phyloP scores from a whole-genome alignment of 768 basidiomycete species.

The Hericium erinaceus region DNA sequence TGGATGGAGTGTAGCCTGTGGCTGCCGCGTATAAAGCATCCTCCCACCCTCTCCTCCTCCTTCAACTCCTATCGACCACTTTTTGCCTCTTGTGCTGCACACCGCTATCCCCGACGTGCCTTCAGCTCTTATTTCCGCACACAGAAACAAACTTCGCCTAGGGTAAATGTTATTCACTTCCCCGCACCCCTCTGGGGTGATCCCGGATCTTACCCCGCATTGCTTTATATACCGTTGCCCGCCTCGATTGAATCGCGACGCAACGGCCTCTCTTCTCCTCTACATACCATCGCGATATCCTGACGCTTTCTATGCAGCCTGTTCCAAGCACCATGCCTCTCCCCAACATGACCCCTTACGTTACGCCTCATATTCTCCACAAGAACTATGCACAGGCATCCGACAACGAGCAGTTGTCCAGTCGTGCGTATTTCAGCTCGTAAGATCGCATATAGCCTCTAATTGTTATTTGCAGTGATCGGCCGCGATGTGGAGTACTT shows the following conservation, averaged over 20 bases:
- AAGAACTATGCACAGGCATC: conserved; percentile 71
- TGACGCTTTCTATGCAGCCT: not conserved
- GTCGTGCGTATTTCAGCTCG: conserved; percentile 35
- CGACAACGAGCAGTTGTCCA: conserved; percentile 53
- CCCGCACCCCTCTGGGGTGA: not conserved
- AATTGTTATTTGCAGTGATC: conserved; percentile 47
- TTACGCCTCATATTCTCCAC: conserved; percentile 85
- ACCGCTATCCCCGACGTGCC: not conserved
- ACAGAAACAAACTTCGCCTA: not conserved
- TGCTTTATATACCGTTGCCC: not conserved
- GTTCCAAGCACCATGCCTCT: conserved; percentile 45
- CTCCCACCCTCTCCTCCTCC: not conserved
- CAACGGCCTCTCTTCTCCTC: not conserved
- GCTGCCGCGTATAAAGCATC: not conserved
- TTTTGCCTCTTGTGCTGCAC: not conserved
- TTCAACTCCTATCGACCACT: not conserved
- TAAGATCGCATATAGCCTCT: conserved; percentile 1
- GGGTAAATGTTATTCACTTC: conserved; percentile 3
- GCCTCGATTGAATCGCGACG: not conserved
- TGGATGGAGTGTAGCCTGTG: not conserved
- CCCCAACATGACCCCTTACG: conserved; percentile 70
- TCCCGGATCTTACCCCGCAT: conserved; percentile 2
- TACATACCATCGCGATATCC: not conserved
- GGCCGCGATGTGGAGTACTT: conserved; percentile 93
- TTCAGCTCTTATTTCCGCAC: not conserved